Conservation (phyloP, 441 rosid genomes). For the Erodium trifolium region DNA sequence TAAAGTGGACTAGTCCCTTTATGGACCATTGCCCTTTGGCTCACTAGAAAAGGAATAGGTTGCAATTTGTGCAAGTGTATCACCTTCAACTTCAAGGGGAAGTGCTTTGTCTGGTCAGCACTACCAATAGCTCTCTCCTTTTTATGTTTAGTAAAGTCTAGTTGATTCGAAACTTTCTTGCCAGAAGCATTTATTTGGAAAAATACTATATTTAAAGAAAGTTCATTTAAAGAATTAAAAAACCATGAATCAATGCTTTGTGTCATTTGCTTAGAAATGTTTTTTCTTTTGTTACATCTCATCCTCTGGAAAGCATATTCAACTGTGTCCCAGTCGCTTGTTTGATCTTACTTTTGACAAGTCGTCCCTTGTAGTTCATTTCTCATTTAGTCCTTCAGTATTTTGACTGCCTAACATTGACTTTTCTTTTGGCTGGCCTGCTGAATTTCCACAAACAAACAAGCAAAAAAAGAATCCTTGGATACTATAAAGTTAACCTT, state of each 20-base stretch:
- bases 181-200: background rate
- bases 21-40: conserved; percentile 53
- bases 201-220: too few relatives aligned
- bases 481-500: background rate
- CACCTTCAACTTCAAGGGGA: conserved; percentile 26
- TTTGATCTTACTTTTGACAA: conserved; percentile 27
- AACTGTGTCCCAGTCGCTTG: conserved; percentile 17
- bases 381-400: conserved; percentile 18
- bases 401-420: conserved; percentile 31
- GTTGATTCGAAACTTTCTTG: conserved; percentile 14
- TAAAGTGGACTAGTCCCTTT: conserved; percentile 52
- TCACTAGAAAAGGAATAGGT: conserved; percentile 27
- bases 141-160: conserved; percentile 33
- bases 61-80: conserved; percentile 17
- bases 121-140: conserved; percentile 37
- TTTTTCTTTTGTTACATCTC: conserved; percentile 16
- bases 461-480: background rate
- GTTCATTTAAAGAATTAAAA: background rate
- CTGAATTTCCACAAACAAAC: conserved; percentile 10
- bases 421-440: conserved; percentile 18
- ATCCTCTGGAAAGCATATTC: conserved; percentile 28
- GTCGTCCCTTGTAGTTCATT: conserved; percentile 20
- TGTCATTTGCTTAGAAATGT: conserved; percentile 15
- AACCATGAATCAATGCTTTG: background rate
- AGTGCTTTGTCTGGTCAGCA: conserved; percentile 47